phyloP scores from a whole-genome alignment of 1,284 basidiomycete genomes.

The Apiotrichum siamense region DNA sequence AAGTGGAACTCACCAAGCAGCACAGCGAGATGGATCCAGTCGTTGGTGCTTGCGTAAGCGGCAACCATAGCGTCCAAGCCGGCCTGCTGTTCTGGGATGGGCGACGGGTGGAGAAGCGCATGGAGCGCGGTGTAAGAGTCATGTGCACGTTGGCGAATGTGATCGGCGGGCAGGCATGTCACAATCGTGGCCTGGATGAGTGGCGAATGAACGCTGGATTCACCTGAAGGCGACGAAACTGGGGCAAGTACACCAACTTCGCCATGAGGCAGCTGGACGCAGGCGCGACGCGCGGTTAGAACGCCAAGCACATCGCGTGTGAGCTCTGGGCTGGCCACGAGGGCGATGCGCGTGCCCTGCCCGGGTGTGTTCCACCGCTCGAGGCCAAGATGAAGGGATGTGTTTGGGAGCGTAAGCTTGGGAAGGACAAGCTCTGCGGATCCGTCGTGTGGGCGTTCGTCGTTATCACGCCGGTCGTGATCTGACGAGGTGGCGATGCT shows the following conservation, averaged over 20 bases:
- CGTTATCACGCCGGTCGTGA: neutral
- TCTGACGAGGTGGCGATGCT: neutral
- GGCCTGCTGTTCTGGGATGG: constrained; percentile 11
- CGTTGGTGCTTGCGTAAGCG: constrained; percentile 15
- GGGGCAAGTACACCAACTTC: constrained; percentile 23
- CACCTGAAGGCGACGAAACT: constrained; percentile 5
- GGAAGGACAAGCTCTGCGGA: constrained; percentile 35
- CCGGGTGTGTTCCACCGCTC: constrained; percentile 18
- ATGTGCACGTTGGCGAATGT: constrained; percentile 13
- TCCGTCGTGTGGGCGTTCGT: neutral
- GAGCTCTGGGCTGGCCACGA: constrained; percentile 23
- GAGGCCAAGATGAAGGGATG: constrained; percentile 34
- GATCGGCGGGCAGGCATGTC: constrained; percentile 15
- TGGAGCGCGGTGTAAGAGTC: constrained; percentile 26
- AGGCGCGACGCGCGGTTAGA: constrained; percentile 18
- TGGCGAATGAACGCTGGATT: neutral
- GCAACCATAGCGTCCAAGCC: constrained; percentile 24
- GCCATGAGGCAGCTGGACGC: constrained; percentile 28
- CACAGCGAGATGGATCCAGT: constrained; percentile 30
- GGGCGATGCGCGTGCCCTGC: constrained; percentile 19
- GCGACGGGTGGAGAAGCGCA: constrained; percentile 24
- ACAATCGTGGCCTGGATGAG: constrained; percentile 20
- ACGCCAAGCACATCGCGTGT: constrained; percentile 22
- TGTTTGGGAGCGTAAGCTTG: constrained; percentile 30
- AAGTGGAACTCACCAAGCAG: constrained; percentile 12